Percentiles rank a stretch among this genome's conserved stretches.
Conservation (phyloP, 495 filamentous ascomycete genomes). For the Neurospora tetrasperma region DNA sequence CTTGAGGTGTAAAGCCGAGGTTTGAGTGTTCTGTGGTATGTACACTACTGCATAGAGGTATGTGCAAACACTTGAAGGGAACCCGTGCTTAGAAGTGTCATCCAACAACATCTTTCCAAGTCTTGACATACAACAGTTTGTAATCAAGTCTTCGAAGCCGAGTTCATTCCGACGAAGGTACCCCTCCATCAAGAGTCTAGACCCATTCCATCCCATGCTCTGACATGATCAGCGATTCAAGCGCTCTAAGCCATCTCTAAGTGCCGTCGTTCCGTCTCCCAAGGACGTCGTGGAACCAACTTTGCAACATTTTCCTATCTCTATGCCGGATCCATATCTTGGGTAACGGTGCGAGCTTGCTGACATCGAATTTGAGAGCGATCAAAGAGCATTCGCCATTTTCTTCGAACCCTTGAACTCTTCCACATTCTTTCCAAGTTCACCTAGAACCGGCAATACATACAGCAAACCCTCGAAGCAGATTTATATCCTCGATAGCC, state of each 20-base stretch:
- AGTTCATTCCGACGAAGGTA: background rate
- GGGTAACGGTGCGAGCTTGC: background rate
- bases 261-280: background rate
- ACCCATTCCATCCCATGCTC: background rate
- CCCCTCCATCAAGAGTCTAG: background rate
- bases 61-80: no score
- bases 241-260: background rate
- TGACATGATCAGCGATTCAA: background rate
- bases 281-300: background rate
- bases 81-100: background rate
- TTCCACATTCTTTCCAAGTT: background rate
- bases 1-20: background rate
- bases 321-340: background rate
- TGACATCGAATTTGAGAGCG: background rate
- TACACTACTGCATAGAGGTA: background rate
- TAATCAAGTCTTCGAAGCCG: background rate
- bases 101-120: background rate
- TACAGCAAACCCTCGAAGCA: no score
- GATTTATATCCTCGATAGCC: no score
- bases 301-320: background rate
- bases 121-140: background rate
- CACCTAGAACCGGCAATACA: background rate
- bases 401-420: background rate
- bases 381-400: background rate
- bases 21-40: background rate